These are phyloP conservation scores for Sporobolomyces pararoseus DNA, from an alignment of 768 basidiomycete genomes.

Conservation along the genomic window DNA sequence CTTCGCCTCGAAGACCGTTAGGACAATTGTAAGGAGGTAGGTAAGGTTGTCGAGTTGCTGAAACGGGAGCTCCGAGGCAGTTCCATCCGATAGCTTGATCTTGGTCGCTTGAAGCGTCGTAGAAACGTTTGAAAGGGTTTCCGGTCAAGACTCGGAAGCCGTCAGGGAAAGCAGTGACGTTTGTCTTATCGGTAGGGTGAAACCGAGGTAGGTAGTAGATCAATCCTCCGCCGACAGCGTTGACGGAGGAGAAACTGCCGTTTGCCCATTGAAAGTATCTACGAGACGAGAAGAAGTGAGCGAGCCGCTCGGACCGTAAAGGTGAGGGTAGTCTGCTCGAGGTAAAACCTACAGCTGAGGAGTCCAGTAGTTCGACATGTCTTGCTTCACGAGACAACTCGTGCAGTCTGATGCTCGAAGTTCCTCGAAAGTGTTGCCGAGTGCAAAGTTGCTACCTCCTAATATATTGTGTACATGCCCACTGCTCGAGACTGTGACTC, in stretches of 20 bases:
- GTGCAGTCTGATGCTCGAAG: slow-evolving; percentile 45
- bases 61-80: slow-evolving; percentile 14
- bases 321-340: neutral
- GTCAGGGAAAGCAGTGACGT: slow-evolving; percentile 32
- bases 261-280: slow-evolving; percentile 46
- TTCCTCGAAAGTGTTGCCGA: slow-evolving; percentile 35
- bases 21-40: slow-evolving; percentile 43
- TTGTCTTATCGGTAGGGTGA: slow-evolving; percentile 16
- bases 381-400: slow-evolving; percentile 30
- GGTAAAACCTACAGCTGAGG: slow-evolving; percentile 3
- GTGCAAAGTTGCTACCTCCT: slow-evolving; percentile 47
- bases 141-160: slow-evolving; percentile 53
- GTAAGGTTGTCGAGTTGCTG: slow-evolving; percentile 19
- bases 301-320: too few species aligned
- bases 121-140: slow-evolving; percentile 55
- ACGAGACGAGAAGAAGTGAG: neutral
- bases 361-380: slow-evolving; percentile 25
- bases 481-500: too few species aligned
- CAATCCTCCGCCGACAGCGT: slow-evolving; percentile 36
- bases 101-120: slow-evolving; percentile 53
- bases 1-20: slow-evolving; percentile 43
- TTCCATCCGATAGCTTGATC: slow-evolving; percentile 50
- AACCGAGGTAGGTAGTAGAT: slow-evolving; percentile 46
- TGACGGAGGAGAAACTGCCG: slow-evolving; percentile 45
- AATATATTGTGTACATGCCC: slow-evolving; percentile 48